Base-by-base conservation (phyloP, 495 filamentous ascomycete genomes). In the Penicillium cinerascens region DNA sequence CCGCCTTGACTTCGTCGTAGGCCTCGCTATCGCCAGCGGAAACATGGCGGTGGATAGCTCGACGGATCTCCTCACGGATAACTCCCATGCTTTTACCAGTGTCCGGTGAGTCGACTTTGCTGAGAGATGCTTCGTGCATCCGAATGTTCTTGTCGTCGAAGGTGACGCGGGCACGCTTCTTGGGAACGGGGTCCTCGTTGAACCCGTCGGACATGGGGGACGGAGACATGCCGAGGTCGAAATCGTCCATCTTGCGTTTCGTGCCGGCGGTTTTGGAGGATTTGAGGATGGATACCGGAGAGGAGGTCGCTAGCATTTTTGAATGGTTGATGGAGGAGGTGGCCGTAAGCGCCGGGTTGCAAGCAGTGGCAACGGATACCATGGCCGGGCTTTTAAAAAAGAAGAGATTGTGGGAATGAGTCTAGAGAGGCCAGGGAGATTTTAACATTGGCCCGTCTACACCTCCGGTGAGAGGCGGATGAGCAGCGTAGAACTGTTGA, bases 1-100 rank as follows among this genome's bases (percentile, higher is more conserved):
- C 67, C 50, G 86, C 78, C 65, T 88, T 88, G 56, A 97, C 66
- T 42, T 75, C 74, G 48, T 91, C 82, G 60, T 95, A 95, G 42
- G 77, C 81, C 46, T 83, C 80, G 51, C 82, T 84, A 56, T 92
- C 87, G 44, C 83, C 83, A 13, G 64, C 66, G 15, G 65, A 64
- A 23, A 76, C 73, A 60, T 78, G 71, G 60, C 89, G 84, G 56
- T 91, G 84, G 15, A 97, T 78, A 1, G 87, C 89, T 52, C 82
- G 78, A 61, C 78, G 79, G 27, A 95, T 85, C 55, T 92, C 88
- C 37, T 86, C 82, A 29, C 81, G 78, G 27, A 88, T 72, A 10
- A 86, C 71, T 20, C 81, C 79, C 36, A 76, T 62, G 48, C 77
- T 77, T 79, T 90, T 78, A 65, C 83, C 71, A 70, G 85, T 47